These are phyloP conservation scores for Trichocomaceae sp. DNA, from an alignment of 2,329 filamentous ascomycete species.

Conservation along the genomic window DNA sequence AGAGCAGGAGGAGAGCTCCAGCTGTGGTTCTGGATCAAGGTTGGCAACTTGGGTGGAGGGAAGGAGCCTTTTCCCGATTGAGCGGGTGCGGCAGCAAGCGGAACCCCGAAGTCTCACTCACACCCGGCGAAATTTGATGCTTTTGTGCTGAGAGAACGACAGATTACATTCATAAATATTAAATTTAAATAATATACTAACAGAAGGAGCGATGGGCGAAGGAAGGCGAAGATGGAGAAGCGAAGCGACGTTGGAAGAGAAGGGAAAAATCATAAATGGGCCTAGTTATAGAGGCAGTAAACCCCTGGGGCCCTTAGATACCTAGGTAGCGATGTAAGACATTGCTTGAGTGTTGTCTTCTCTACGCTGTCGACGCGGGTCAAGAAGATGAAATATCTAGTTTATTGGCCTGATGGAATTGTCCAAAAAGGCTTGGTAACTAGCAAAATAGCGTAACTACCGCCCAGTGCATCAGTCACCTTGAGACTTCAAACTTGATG, in stretches of 20 bases:
- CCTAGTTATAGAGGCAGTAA: too few relatives aligned
- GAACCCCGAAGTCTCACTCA: constrained; percentile 11
- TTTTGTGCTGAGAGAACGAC: constrained; percentile 20
- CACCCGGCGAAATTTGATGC: neutral
- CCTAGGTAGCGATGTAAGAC: too few relatives aligned
- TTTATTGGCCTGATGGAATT: neutral
- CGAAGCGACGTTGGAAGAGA: constrained; percentile 15
- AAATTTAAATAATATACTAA: constrained; percentile 26
- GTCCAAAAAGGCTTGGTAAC: neutral
- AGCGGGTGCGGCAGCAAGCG: constrained; percentile 12
- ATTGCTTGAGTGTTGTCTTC: too few relatives aligned
- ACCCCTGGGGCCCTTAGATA: too few relatives aligned
- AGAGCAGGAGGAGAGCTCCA: neutral
- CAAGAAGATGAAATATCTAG: too few relatives aligned
- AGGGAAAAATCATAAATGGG: constrained; percentile 18
- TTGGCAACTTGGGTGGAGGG: too few relatives aligned
- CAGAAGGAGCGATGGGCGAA: constrained; percentile 38
- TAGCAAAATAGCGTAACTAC: neutral
- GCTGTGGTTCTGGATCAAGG: too few relatives aligned
- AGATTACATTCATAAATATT: too few relatives aligned
- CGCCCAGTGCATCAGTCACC: neutral
- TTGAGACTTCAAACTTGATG: neutral
- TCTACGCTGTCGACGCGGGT: too few relatives aligned
- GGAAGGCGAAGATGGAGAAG: constrained; percentile 23
- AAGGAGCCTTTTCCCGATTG: constrained; percentile 14